Conservation (phyloP, 106 monocot species). For the Dendrobium catenatum region DNA sequence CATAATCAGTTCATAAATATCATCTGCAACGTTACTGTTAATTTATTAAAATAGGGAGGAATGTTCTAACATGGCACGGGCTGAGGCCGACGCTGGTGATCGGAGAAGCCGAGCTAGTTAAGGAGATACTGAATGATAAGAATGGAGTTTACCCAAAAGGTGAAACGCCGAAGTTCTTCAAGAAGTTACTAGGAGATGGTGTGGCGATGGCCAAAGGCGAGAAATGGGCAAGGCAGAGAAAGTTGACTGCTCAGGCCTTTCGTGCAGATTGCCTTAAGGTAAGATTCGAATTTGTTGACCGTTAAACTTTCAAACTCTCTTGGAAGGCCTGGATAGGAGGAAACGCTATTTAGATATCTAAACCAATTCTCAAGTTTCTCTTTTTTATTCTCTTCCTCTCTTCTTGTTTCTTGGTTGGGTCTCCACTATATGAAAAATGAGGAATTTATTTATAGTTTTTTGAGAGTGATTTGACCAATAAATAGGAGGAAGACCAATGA, state of each 20-base stretch:
- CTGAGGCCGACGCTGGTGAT: constrained; percentile 1
- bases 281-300: background rate
- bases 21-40: too few species aligned
- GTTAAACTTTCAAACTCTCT: too few species aligned
- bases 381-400: too few species aligned
- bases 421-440: too few species aligned
- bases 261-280: constrained; percentile 9
- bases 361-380: too few species aligned
- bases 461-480: too few species aligned
- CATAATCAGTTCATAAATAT: too few species aligned
- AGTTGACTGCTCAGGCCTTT: constrained; percentile 10
- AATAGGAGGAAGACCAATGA: too few species aligned
- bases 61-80: constrained; percentile 14
- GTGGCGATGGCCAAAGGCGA: constrained; percentile 5
- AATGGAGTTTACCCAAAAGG: constrained; percentile 7
- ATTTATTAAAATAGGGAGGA: background rate
- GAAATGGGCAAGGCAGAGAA: constrained; percentile 16
- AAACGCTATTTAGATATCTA: too few species aligned
- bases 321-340: too few species aligned
- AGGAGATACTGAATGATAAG: constrained; percentile 3
- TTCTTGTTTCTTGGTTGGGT: too few species aligned
- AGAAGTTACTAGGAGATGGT: constrained; percentile 16
- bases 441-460: too few species aligned
- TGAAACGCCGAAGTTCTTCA: background rate
- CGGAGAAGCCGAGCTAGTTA: constrained; percentile 8